These are phyloP conservation scores for Aspergillus ustus DNA, from an alignment of 2,329 filamentous ascomycete species.

Conservation along the genomic window DNA sequence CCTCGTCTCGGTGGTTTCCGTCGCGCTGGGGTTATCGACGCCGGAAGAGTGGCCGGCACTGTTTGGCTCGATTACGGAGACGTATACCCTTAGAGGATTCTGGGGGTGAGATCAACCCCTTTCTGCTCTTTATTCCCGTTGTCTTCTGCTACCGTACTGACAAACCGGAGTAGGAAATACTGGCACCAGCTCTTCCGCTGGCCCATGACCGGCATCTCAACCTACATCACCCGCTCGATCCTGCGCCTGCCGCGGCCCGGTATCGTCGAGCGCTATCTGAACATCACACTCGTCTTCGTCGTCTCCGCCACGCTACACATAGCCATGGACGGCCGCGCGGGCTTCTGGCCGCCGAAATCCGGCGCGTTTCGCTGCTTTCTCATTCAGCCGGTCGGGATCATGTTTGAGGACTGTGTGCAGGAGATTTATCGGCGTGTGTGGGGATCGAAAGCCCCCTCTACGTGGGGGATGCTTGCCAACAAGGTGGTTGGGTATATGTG, in stretches of 20 bases:
- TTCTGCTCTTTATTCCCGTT: too few species aligned
- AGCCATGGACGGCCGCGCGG: neutral
- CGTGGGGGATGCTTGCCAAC: too few species aligned
- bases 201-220: neutral
- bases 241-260: neutral
- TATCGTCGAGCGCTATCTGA: neutral
- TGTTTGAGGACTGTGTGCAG: neutral
- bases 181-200: neutral
- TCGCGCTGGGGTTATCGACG: neutral
- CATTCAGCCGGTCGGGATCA: neutral
- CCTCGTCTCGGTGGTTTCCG: neutral
- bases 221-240: neutral
- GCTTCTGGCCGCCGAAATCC: neutral
- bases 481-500: neutral
- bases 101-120: neutral
- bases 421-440: neutral
- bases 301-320: neutral
- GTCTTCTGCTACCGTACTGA: neutral
- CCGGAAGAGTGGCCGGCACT: neutral
- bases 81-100: neutral
- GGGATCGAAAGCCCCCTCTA: too few species aligned
- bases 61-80: neutral
- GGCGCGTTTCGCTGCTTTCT: neutral
- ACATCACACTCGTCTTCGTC: neutral
- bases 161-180: neutral